Conservation (phyloP, 176 grass and related monocot genomes). For the Phoenix dactylifera region DNA sequence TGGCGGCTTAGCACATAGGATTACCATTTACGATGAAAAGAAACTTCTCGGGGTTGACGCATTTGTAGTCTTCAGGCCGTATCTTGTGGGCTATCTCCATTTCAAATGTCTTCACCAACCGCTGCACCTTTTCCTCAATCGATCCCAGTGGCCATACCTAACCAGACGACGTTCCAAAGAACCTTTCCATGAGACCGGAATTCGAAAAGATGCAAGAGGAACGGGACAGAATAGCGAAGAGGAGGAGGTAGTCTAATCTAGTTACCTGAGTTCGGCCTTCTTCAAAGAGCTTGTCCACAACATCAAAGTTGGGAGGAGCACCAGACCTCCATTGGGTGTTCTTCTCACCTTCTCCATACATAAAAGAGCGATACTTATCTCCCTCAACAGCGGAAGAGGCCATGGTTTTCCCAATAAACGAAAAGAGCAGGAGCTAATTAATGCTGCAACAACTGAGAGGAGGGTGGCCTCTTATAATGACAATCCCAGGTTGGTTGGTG, state of each 20-base stretch:
- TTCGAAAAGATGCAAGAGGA: no score
- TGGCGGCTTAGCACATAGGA: not conserved
- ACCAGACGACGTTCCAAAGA: no score
- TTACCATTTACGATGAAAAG: slow-evolving; percentile 46
- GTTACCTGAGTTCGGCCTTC: slow-evolving; percentile 49
- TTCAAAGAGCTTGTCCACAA: slow-evolving; percentile 74
- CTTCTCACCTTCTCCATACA: slow-evolving; percentile 54
- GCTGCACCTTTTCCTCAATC: slow-evolving; percentile 60
- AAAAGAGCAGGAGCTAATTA: no score
- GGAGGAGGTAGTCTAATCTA: not conserved
- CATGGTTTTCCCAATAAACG: no score
- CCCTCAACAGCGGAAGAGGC: slow-evolving; percentile 1
- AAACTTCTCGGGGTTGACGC: slow-evolving; percentile 19
- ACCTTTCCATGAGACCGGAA: no score
- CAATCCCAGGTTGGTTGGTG: no score
- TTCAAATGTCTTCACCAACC: slow-evolving; percentile 66
- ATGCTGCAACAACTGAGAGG: no score
- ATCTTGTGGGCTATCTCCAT: slow-evolving; percentile 71
- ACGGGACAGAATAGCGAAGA: not conserved
- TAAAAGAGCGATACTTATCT: slow-evolving; percentile 64
- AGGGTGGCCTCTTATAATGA: no score
- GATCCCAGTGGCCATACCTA: slow-evolving; percentile 47
- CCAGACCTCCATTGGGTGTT: slow-evolving; percentile 54
- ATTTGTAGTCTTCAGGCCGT: slow-evolving; percentile 53
- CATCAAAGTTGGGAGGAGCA: slow-evolving; percentile 53